Evolutionary conservation across 768 basidiomycete genomes (phyloP).

Genomic region (Trametes gibbosa): DNA sequence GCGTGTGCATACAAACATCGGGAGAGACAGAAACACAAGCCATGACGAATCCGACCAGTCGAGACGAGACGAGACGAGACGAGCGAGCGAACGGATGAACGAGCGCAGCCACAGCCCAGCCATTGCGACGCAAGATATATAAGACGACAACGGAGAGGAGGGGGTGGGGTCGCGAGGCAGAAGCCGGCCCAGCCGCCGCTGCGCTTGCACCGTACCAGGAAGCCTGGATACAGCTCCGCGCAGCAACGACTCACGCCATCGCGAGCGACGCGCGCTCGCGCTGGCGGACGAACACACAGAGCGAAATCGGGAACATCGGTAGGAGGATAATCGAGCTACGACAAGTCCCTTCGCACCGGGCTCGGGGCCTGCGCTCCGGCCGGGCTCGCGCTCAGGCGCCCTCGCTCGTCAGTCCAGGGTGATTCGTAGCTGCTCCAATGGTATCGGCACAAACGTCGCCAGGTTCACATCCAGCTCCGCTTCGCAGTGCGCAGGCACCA

Average conservation of each 20-base stretch:
- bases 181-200: neutral
- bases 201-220: too few species aligned
- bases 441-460: slow-evolving; percentile 95
- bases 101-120: slow-evolving; percentile 18
- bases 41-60: neutral
- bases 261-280: neutral
- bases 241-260: neutral
- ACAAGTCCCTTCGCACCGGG: slow-evolving; percentile 23
- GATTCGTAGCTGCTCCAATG: slow-evolving; percentile 92
- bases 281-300: neutral
- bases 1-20: slow-evolving; percentile 13
- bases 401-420: slow-evolving; percentile 70
- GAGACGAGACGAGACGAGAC: neutral
- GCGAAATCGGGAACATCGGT: neutral
- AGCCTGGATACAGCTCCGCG: too few species aligned
- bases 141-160: slow-evolving; percentile 21
- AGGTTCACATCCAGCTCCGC: slow-evolving; percentile 85
- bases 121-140: slow-evolving; percentile 46
- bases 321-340: slow-evolving; percentile 3
- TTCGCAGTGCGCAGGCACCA: slow-evolving; percentile 91
- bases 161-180: neutral
- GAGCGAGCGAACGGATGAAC: slow-evolving; percentile 12
- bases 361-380: slow-evolving; percentile 1
- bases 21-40: neutral
- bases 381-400: neutral